These are phyloP conservation scores for Suillus luteus DNA, from an alignment of 768 basidiomycete genomes.

Conservation along the genomic window DNA sequence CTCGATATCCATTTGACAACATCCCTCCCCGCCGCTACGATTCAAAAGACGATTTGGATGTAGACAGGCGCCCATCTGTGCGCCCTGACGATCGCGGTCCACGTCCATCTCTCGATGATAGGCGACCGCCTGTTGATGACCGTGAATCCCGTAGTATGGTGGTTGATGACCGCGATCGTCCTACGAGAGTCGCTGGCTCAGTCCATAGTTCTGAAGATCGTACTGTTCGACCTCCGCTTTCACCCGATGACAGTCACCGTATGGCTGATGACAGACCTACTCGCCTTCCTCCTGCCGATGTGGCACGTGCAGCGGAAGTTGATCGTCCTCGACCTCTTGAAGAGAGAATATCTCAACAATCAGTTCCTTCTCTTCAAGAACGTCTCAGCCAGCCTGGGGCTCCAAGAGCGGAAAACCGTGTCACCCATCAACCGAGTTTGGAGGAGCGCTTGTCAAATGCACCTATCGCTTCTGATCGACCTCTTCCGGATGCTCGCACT, in stretches of 20 bases:
- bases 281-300: constrained; percentile 24
- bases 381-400: constrained; percentile 37
- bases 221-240: constrained; percentile 14
- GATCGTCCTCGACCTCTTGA: constrained; percentile 37
- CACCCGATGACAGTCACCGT: constrained; percentile 21
- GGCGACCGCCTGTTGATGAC: constrained; percentile 32
- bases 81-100: constrained; percentile 30
- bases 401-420: constrained; percentile 22
- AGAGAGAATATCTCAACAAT: constrained; percentile 40
- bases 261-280: constrained; percentile 18
- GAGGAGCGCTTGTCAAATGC: constrained; percentile 45
- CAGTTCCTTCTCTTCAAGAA: constrained; percentile 40
- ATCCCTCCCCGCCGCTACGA: constrained; percentile 37
- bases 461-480: constrained; percentile 26
- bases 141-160: constrained; percentile 23
- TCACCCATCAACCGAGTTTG: constrained; percentile 35
- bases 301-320: constrained; percentile 23
- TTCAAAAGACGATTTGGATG: constrained; percentile 32
- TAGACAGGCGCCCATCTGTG: constrained; percentile 24
- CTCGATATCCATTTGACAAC: constrained; percentile 37
- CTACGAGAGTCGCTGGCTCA: constrained; percentile 29
- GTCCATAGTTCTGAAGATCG: constrained; percentile 28
- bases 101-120: constrained; percentile 34
- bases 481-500: constrained; percentile 23
- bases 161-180: constrained; percentile 30